phyloP scores from a whole-genome alignment of 2,329 filamentous ascomycete genomes.

The Talaromyces marneffei region DNA sequence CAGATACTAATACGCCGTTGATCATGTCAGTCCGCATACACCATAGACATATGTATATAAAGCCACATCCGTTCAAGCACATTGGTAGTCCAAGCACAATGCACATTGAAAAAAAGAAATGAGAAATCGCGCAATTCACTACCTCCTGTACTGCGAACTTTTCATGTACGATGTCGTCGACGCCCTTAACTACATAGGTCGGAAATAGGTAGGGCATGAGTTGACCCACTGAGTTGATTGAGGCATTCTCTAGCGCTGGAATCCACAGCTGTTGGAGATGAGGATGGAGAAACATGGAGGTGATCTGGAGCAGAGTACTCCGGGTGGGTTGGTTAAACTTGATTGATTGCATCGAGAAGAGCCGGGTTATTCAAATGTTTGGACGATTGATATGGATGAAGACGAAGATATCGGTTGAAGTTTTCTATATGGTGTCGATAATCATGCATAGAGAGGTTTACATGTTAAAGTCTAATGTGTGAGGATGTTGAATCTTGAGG shows the following conservation, averaged over 20 bases:
- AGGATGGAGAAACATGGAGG: neutral
- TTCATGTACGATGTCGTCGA: neutral
- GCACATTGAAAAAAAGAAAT: neutral
- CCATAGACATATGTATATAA: too few relatives aligned
- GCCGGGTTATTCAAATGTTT: neutral
- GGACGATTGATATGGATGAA: neutral
- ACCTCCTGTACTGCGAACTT: neutral
- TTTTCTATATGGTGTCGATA: too few relatives aligned
- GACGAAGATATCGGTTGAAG: neutral
- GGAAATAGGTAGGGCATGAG: neutral
- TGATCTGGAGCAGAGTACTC: slow-evolving; percentile 6
- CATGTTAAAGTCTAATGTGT: too few relatives aligned
- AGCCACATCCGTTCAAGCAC: neutral
- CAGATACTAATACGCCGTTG: neutral
- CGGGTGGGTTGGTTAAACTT: neutral
- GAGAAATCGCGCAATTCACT: neutral
- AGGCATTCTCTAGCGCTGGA: neutral
- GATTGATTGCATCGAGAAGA: neutral
- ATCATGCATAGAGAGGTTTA: too few relatives aligned
- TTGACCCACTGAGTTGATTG: neutral
- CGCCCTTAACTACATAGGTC: neutral
- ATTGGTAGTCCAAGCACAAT: neutral
- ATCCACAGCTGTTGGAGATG: neutral
- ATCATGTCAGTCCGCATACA: neutral
- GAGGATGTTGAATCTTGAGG: neutral